phyloP scores from a whole-genome alignment of 2,329 filamentous ascomycete genomes.

The Elsinoe arachidis region DNA sequence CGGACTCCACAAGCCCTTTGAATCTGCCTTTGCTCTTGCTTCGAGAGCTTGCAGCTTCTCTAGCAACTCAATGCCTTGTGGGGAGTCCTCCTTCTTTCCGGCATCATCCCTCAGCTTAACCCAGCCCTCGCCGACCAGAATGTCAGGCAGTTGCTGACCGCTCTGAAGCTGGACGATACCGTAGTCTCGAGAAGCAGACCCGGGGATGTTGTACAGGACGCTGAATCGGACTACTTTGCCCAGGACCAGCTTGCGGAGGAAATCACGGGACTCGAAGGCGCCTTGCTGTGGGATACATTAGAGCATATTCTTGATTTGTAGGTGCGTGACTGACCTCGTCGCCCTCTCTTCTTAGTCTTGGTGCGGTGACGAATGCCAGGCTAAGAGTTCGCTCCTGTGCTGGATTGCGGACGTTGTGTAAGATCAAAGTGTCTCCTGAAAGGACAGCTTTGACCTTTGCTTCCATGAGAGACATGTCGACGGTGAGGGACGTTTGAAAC shows the following conservation, averaged over 20 bases:
- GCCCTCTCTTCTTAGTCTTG: slow-evolving; percentile 75
- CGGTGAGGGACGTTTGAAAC: neutral
- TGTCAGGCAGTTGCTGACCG: slow-evolving; percentile 69
- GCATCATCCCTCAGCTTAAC: slow-evolving; percentile 89
- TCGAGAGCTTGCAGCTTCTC: slow-evolving; percentile 73
- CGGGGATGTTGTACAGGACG: slow-evolving; percentile 79
- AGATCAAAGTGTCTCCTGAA: slow-evolving; percentile 84
- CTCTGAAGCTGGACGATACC: slow-evolving; percentile 69
- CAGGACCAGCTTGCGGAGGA: slow-evolving; percentile 71
- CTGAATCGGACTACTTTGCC: slow-evolving; percentile 82
- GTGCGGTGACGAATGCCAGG: slow-evolving; percentile 84
- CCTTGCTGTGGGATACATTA: slow-evolving; percentile 49
- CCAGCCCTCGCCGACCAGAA: slow-evolving; percentile 81
- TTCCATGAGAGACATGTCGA: slow-evolving; percentile 41
- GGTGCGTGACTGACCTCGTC: slow-evolving; percentile 54
- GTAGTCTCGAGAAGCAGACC: slow-evolving; percentile 67
- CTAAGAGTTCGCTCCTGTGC: slow-evolving; percentile 77
- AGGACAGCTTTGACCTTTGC: slow-evolving; percentile 85
- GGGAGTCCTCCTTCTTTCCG: slow-evolving; percentile 78
- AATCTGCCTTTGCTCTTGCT: slow-evolving; percentile 65
- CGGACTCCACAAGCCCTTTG: slow-evolving; percentile 72
- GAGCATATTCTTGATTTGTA: neutral
- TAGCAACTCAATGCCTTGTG: slow-evolving; percentile 60
- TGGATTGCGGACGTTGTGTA: slow-evolving; percentile 73
- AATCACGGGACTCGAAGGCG: slow-evolving; percentile 91